Evolutionary conservation across 768 basidiomycete species (phyloP), one percentile per base, ranked within the genome.

Genomic region (Leccinum incarnatum): DNA sequence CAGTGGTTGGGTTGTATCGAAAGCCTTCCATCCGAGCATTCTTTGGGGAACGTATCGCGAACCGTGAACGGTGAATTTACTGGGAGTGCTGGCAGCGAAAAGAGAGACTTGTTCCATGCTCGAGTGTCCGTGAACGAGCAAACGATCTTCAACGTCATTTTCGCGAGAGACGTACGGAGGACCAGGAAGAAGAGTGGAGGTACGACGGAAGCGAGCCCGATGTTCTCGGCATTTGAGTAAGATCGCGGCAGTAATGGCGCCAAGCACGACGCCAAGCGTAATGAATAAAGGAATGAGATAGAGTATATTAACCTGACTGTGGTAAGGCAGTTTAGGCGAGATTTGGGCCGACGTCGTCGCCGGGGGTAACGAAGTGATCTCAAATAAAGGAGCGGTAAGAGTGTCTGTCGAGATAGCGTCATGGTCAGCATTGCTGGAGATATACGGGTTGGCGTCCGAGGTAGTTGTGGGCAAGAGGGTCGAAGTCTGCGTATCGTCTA

Each of bases 351-450:
- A 52, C 23, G 59, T 56, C 9, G 61, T 67, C 17, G 61, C 54
- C 4, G 75, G 72, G 14, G 72, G 70, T 23, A 73, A 64, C 34
- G 74, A 68, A 27, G 73, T 74, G 54, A 78, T 75, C 19, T 71
- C 70, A 23, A 77, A 64, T 3, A 79, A 23, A 27, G 64, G 56
- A 49, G 60, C 2, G 5, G 63, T 55, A 17, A 59, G 42, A 25
- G 34, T 55, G 30, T 62, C 54, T 29, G 63, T 58, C 10, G 68
- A 49, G 17, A 54, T 27, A 10, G 56, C 19, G 37, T 17, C 40
- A 2, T 25, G 25, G 36, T 48, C 51, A 30, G 42, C 29, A 25
- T 3, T 37, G 29, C 56, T 56, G 14, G 27, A 45, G 54, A 27
- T 25, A 7, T 30, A 52, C 2, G 54, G 7, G 48, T 27, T 30